Conservation (phyloP, 495 filamentous ascomycete genomes). For the Annulohypoxylon moriforme region DNA sequence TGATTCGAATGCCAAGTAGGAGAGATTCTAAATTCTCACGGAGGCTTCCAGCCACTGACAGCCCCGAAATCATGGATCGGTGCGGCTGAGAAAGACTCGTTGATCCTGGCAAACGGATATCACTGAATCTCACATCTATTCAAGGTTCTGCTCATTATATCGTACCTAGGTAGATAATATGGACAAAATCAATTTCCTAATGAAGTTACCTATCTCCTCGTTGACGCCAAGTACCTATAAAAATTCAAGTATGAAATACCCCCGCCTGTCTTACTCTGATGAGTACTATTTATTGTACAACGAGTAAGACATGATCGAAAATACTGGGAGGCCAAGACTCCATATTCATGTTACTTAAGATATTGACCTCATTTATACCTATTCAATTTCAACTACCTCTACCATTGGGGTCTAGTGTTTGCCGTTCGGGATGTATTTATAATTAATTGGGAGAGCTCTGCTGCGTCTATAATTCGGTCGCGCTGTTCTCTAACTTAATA, state of each 20-base stretch:
- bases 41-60: not conserved
- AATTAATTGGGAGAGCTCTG: too few relatives aligned
- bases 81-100: slow-evolving; percentile 8
- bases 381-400: not conserved
- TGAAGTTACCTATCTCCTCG: too few relatives aligned
- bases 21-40: slow-evolving; percentile 22
- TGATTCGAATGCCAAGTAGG: slow-evolving; percentile 9
- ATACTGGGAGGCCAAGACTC: not conserved
- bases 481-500: too few relatives aligned
- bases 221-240: not conserved
- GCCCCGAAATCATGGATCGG: not conserved
- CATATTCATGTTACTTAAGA: not conserved
- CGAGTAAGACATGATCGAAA: not conserved
- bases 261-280: not conserved
- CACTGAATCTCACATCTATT: not conserved
- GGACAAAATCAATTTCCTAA: not conserved
- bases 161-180: too few relatives aligned
- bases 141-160: not conserved
- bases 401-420: not conserved
- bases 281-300: not conserved
- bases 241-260: not conserved
- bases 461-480: too few relatives aligned
- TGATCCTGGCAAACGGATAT: not conserved
- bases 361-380: not conserved
- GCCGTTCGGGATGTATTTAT: too few relatives aligned